Conservation (phyloP, 140 eudicot species). For the Ambrosia hybrid region DNA sequence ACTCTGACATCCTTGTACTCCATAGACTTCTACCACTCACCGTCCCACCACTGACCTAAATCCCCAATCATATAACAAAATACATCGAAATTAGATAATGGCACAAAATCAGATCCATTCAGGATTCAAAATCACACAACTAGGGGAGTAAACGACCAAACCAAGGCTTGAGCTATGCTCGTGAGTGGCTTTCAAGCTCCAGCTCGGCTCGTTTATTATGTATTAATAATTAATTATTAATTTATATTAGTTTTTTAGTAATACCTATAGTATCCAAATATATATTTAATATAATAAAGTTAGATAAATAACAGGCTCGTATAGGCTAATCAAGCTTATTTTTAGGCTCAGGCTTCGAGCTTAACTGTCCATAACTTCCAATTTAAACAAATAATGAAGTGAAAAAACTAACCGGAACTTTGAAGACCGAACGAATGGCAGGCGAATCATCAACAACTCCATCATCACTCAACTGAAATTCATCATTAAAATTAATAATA, state of each 20-base stretch:
- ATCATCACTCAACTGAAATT: slow-evolving; percentile 27
- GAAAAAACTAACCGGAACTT: slow-evolving; percentile 69
- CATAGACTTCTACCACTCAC: slow-evolving; percentile 54
- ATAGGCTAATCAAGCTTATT: too few relatives aligned
- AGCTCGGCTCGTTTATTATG: too few relatives aligned
- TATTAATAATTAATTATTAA: too few relatives aligned
- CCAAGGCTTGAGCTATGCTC: background rate
- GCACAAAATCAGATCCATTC: slow-evolving; percentile 49
- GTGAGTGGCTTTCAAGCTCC: too few relatives aligned
- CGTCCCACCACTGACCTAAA: slow-evolving; percentile 60
- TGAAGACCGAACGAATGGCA: slow-evolving; percentile 30
- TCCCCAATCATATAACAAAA: slow-evolving; percentile 37
- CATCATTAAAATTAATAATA: too few relatives aligned
- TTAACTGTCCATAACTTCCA: too few relatives aligned
- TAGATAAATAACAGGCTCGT: too few relatives aligned
- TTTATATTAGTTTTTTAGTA: too few relatives aligned
- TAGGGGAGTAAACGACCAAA: background rate
- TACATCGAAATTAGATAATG: slow-evolving; percentile 19
- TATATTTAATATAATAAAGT: background rate
- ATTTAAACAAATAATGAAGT: background rate
- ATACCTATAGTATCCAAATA: too few relatives aligned
- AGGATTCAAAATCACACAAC: slow-evolving; percentile 12
- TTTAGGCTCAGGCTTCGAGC: too few relatives aligned
- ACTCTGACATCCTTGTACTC: slow-evolving; percentile 54
- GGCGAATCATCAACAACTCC: slow-evolving; percentile 28